Evolutionary conservation across 768 basidiomycete genomes (phyloP).

Genomic region (Candolleomyces aberdarensis): DNA sequence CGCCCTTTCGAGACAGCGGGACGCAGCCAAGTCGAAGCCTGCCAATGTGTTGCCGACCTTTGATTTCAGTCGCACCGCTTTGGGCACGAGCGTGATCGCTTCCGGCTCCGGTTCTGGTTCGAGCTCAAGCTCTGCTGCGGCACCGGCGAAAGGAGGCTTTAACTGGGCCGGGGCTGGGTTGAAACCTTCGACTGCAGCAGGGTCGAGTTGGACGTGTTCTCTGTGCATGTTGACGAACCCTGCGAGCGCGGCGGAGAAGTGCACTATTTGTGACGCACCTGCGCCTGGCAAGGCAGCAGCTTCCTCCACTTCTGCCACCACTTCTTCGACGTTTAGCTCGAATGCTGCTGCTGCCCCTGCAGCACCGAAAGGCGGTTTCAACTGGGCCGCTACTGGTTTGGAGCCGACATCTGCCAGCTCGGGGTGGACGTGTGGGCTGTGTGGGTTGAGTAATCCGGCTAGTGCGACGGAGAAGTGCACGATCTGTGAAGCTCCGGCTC

Average conservation of each 20-base stretch:
- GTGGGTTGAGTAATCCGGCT: constrained; percentile 48
- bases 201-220: constrained; percentile 51
- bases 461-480: constrained; percentile 45
- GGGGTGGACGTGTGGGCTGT: constrained; percentile 54
- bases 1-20: constrained; percentile 25
- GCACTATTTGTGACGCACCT: constrained; percentile 46
- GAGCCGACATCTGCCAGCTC: not conserved
- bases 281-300: not conserved
- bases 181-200: constrained; percentile 37
- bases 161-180: constrained; percentile 46
- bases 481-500: constrained; percentile 40
- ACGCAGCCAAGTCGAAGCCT: constrained; percentile 38
- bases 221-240: constrained; percentile 52
- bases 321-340: constrained; percentile 31
- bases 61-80: constrained; percentile 23
- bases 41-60: constrained; percentile 45
- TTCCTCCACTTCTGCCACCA: not conserved
- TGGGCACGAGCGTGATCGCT: not conserved
- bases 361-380: constrained; percentile 4
- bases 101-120: not conserved
- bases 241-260: constrained; percentile 44
- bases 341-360: constrained; percentile 24
- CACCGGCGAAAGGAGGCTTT: too few species aligned
- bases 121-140: too few species aligned
- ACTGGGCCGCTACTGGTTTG: constrained; percentile 13